Percentiles rank a stretch among this genome's conserved stretches.
Evolutionary conservation across 2,329 filamentous ascomycete genomes (phyloP).

Genomic region (Didymellaceae sp.): DNA sequence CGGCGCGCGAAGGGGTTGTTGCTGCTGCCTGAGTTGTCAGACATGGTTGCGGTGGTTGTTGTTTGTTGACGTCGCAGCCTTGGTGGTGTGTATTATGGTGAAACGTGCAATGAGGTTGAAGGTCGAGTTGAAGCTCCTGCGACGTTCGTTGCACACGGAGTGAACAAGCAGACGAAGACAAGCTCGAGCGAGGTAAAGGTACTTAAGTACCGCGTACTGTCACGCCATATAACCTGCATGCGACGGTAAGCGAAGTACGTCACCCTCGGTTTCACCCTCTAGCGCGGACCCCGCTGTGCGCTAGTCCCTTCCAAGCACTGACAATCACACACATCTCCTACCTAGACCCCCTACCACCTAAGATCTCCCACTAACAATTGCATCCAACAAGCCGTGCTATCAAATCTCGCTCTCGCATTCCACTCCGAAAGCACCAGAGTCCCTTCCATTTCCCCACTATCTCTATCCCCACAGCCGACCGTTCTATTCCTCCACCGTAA

Average conservation of each 20-base stretch:
- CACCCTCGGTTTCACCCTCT: slow-evolving; percentile 7
- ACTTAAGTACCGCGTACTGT: slow-evolving; percentile 8
- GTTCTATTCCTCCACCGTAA: too few relatives aligned
- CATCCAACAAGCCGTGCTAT: too few relatives aligned
- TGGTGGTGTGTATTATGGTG: neutral
- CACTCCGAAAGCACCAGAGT: too few relatives aligned
- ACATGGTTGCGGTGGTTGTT: neutral
- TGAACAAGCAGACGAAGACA: neutral
- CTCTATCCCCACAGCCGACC: too few relatives aligned
- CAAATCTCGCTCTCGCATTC: too few relatives aligned
- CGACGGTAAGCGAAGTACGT: slow-evolving; percentile 7
- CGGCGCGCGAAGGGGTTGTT: slow-evolving; percentile 76
- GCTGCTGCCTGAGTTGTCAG: slow-evolving; percentile 48
- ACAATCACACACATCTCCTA: too few relatives aligned
- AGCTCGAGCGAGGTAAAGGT: neutral
- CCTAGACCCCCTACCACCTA: too few relatives aligned
- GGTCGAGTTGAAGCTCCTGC: neutral
- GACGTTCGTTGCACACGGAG: too few relatives aligned
- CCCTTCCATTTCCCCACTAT: too few relatives aligned
- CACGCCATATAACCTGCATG: slow-evolving; percentile 9
- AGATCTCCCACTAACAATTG: too few relatives aligned
- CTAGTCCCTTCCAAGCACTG: too few relatives aligned
- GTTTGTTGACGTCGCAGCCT: neutral
- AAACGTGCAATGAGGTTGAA: neutral
- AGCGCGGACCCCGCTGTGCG: slow-evolving; percentile 16